phyloP scores from a whole-genome alignment of 116 monocot species.

The Zostera marina region DNA sequence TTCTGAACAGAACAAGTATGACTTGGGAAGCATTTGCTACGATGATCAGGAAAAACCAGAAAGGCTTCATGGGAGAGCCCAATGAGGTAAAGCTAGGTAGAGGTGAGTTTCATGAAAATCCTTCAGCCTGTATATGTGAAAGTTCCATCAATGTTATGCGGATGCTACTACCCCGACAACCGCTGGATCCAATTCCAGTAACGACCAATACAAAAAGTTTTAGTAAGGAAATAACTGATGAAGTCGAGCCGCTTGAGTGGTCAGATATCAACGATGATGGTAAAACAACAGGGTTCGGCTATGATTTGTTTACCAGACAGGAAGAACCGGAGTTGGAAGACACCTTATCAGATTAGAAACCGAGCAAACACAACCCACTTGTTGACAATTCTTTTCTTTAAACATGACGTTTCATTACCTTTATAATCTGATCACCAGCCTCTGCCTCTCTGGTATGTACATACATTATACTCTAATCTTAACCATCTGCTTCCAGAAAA shows the following conservation, averaged over 20 bases:
- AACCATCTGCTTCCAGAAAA: not conserved
- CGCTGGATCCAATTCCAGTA: not conserved
- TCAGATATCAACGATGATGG: slow-evolving; percentile 39
- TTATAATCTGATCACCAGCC: not conserved
- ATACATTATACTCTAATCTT: too few species aligned
- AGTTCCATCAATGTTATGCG: slow-evolving; percentile 2
- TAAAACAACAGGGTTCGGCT: slow-evolving; percentile 20
- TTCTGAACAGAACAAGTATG: slow-evolving; percentile 50
- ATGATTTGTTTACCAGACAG: slow-evolving; percentile 18
- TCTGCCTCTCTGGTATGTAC: too few species aligned
- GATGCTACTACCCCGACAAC: too few species aligned
- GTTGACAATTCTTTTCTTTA: too few species aligned
- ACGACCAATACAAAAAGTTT: not conserved
- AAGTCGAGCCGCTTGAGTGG: slow-evolving; percentile 34
- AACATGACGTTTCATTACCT: not conserved
- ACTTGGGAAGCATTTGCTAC: slow-evolving; percentile 62
- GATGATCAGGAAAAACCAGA: slow-evolving; percentile 43
- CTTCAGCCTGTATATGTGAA: slow-evolving; percentile 62
- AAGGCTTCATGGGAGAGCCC: slow-evolving; percentile 81
- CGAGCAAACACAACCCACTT: too few species aligned
- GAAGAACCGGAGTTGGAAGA: slow-evolving; percentile 70
- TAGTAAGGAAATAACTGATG: not conserved
- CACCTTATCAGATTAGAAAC: slow-evolving; percentile 57
- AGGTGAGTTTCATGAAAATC: slow-evolving; percentile 88
- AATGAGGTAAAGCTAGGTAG: slow-evolving; percentile 66